Conservation (phyloP, 768 basidiomycete genomes). For the Postia placenta region DNA sequence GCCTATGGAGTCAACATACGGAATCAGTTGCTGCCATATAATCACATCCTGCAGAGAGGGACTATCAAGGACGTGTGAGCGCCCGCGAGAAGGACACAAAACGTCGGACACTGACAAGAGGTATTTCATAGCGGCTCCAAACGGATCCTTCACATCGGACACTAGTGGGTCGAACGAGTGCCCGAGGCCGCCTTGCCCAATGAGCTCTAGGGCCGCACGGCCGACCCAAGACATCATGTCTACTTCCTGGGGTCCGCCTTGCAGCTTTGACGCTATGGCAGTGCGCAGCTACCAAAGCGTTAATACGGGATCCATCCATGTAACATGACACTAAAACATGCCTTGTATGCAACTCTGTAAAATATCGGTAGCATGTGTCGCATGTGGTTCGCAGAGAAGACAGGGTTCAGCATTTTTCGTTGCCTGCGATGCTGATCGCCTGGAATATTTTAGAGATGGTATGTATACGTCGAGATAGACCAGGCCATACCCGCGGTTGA, state of each 20-base stretch:
- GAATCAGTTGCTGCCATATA: not conserved
- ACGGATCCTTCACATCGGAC: conserved; percentile 11
- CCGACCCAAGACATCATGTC: conserved; percentile 23
- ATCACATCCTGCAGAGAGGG: conserved; percentile 2
- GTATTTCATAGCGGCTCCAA: conserved; percentile 11
- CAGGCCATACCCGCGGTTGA: conserved; percentile 12
- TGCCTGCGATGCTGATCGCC: conserved; percentile 16
- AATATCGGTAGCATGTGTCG: conserved; percentile 11
- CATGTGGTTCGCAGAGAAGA: conserved; percentile 17
- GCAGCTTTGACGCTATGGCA: conserved; percentile 7
- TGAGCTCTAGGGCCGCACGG: conserved; percentile 26
- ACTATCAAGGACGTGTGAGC: not conserved
- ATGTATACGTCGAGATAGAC: not conserved
- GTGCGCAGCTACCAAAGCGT: conserved; percentile 7
- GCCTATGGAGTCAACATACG: not conserved
- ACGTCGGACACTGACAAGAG: conserved; percentile 22
- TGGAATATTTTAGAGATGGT: conserved; percentile 6
- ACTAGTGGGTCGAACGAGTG: conserved; percentile 31
- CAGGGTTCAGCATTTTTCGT: conserved; percentile 23
- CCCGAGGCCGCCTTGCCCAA: conserved; percentile 44
- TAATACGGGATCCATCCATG: not conserved
- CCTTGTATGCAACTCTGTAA: conserved; percentile 8
- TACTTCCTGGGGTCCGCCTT: conserved; percentile 7
- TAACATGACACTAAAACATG: not conserved
- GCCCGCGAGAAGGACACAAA: not conserved